Conservation (phyloP, 768 basidiomycete genomes). For the Tephrocybe sp. region DNA sequence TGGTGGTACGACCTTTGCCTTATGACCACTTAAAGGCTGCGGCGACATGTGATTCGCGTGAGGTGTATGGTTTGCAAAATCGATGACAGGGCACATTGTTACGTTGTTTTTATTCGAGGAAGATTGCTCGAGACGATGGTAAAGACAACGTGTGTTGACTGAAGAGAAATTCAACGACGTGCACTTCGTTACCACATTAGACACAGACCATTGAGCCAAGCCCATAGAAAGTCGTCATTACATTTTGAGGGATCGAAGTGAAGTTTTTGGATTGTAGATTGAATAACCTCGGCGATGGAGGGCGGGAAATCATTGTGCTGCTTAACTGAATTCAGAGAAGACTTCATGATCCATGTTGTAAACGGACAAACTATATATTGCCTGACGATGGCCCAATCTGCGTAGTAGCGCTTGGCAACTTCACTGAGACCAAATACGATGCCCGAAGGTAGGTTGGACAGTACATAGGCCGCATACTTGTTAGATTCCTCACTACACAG, state of each 20-base stretch:
- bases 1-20: conserved; percentile 36
- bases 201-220: conserved; percentile 82
- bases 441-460: conserved; percentile 50
- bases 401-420: conserved; percentile 47
- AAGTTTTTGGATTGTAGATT: conserved; percentile 10
- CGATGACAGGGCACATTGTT: conserved; percentile 86
- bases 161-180: conserved; percentile 4
- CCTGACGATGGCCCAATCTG: conserved; percentile 58
- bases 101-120: conserved; percentile 70
- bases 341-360: neutral
- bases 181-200: conserved; percentile 1
- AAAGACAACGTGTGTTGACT: conserved; percentile 95
- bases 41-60: conserved; percentile 44
- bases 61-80: conserved; percentile 82
- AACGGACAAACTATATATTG: conserved; percentile 50
- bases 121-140: conserved; percentile 53
- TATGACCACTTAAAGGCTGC: conserved; percentile 32
- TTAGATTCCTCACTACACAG: conserved; percentile 30
- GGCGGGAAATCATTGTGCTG: conserved; percentile 14
- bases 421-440: conserved; percentile 39
- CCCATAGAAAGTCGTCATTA: conserved; percentile 74
- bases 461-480: conserved; percentile 18
- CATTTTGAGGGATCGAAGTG: conserved; percentile 13
- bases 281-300: conserved; percentile 4
- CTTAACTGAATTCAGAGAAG: conserved; percentile 19